A percentile compares a stretch with the other conserved stretches of the same genome.
Conservation (phyloP, 805 yeast genomes). For the Wickerhamomyces ciferrii region DNA sequence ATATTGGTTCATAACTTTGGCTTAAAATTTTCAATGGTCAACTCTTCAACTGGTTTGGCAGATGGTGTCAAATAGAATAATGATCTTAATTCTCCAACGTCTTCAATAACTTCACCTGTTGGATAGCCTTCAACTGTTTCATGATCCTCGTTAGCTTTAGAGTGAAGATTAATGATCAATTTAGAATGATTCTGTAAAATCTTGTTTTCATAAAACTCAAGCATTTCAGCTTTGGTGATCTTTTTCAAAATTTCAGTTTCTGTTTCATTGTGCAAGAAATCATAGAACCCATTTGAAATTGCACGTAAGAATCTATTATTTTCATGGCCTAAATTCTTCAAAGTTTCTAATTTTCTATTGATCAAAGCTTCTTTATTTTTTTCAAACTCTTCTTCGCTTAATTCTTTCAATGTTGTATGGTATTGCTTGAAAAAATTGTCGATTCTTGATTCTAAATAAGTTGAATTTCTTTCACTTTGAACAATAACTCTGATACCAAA, state of each 20-base stretch:
- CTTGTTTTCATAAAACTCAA: slow-evolving; percentile 44
- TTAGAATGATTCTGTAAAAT: slow-evolving; percentile 35
- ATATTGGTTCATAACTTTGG: slow-evolving; percentile 13
- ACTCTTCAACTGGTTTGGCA: slow-evolving; percentile 46
- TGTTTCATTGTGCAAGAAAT: slow-evolving; percentile 53
- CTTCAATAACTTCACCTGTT: slow-evolving; percentile 38
- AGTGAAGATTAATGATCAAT: slow-evolving; percentile 58
- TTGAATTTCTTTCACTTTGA: slow-evolving; percentile 78
- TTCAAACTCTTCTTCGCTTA: slow-evolving; percentile 61
- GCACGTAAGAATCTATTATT: slow-evolving; percentile 56
- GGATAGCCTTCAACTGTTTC: slow-evolving; percentile 34
- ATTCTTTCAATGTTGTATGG: slow-evolving; percentile 36
- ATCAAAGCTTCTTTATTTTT: slow-evolving; percentile 67
- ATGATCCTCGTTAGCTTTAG: slow-evolving; percentile 29
- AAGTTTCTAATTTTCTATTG: slow-evolving; percentile 60
- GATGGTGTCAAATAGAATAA: slow-evolving; percentile 48
- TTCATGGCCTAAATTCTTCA: slow-evolving; percentile 79
- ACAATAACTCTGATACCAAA: slow-evolving; percentile 69
- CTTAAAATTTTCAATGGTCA: slow-evolving; percentile 15
- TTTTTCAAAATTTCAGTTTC: slow-evolving; percentile 52
- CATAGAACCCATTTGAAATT: slow-evolving; percentile 73
- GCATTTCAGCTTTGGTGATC: slow-evolving; percentile 52
- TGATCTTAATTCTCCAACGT: slow-evolving; percentile 52
- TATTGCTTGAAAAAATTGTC: slow-evolving; percentile 53
- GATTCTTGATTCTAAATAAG: slow-evolving; percentile 72